phyloP scores from a whole-genome alignment of 2,329 filamentous ascomycete species.

The Bisporella sp. region DNA sequence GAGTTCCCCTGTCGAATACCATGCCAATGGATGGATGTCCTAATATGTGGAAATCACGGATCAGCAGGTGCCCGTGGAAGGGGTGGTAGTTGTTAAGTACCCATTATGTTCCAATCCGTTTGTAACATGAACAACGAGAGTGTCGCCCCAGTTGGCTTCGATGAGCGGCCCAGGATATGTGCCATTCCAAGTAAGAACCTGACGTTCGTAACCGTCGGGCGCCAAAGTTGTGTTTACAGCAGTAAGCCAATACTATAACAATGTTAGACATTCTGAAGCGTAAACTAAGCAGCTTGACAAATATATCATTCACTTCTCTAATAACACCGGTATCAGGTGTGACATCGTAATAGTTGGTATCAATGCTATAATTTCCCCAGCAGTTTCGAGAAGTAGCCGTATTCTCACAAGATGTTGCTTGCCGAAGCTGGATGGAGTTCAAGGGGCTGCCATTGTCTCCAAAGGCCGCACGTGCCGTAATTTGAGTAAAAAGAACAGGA shows the following conservation, averaged over 20 bases:
- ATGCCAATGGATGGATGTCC: neutral
- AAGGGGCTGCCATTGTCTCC: too few relatives aligned
- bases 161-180: constrained; percentile 32
- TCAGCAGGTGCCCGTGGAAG: neutral
- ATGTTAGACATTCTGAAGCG: too few relatives aligned
- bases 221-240: constrained; percentile 1
- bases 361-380: constrained; percentile 18
- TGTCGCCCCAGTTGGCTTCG: constrained; percentile 29
- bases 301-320: constrained; percentile 2
- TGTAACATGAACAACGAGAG: constrained; percentile 25
- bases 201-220: constrained; percentile 36
- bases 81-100: neutral
- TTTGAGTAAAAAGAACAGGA: too few relatives aligned
- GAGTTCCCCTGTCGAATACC: neutral
- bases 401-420: constrained; percentile 9
- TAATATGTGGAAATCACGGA: neutral
- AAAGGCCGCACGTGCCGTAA: too few relatives aligned
- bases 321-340: constrained; percentile 23
- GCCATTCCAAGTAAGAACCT: constrained; percentile 42
- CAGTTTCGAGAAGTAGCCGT: constrained; percentile 16
- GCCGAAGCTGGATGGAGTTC: neutral
- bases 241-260: too few relatives aligned
- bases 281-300: too few relatives aligned
- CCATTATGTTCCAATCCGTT: constrained; percentile 17
- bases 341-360: constrained; percentile 15